Base-by-base conservation (phyloP, 1,284 basidiomycete genomes). In the Amanita bisporigera region DNA sequence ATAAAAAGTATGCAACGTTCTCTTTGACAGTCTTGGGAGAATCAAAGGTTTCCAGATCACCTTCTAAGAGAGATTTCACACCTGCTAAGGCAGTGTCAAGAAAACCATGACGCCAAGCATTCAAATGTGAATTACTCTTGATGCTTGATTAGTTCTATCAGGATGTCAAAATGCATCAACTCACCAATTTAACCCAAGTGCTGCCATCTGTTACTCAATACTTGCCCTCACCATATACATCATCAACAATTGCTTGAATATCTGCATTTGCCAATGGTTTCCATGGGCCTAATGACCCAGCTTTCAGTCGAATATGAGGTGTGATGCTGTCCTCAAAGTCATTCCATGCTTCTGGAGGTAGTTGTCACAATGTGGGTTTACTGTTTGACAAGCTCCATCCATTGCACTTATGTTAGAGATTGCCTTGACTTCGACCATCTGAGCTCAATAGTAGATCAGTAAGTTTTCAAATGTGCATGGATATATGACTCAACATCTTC, bases 41-140 rank as follows among this genome's bases (percentile, higher is more conserved):
- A 33, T 33, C 14, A 15, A 60, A 36, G 15, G 19, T 6, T 10
- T 38, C 41, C 10, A 3, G 7, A 24, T 41, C 21, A 36, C 62
- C 45, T 26, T 47, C 40, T n/a, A 68, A 33, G 50, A 65, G 61
- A 4, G 29, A 9, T 29, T 45, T 41, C 29, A 68, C 11, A 31
- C 57, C 36, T 5, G 33, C 31, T 4, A 21, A 4, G 29, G 67
- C 64, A 26, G 59, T 41, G 4, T 29, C 24, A 21, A 41, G 24
- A 50, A 68, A 68, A 11, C 49, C 40, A 33, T 50, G 45, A 6
- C 61, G 49, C 67, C 64, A 68, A 19, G 47, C 50, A 24, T 61
- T 43, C 36, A 65, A 41, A 33, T 24, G 50, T 12, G 26, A 15
- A 24, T 52, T 24, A 29, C 3, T 24, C n/a, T 24, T 29, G 54